These are phyloP conservation scores for Monilinia fructigena DNA, from an alignment of 2,329 filamentous ascomycete species.

Conservation along the genomic window DNA sequence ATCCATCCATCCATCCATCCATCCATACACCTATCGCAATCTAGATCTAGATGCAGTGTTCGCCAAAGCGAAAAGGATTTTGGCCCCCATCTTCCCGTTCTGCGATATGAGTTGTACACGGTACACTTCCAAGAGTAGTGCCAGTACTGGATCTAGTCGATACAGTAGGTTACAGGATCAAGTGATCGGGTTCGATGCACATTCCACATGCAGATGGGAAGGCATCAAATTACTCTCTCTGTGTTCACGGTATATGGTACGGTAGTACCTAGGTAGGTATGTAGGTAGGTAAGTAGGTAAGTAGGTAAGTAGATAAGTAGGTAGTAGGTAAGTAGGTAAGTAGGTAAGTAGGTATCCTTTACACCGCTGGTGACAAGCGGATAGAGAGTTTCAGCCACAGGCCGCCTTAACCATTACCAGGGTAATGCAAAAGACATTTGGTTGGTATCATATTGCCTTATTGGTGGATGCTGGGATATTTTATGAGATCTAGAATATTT, in stretches of 20 bases:
- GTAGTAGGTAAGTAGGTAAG: no score
- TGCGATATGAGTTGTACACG: slow-evolving; percentile 14
- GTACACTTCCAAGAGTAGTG: background rate
- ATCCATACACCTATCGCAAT: background rate
- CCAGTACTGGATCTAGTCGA: background rate
- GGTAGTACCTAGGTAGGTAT: no score
- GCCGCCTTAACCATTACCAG: slow-evolving; percentile 4
- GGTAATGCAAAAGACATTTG: background rate
- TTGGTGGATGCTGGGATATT: background rate
- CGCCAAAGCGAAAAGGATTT: background rate
- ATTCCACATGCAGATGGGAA: background rate
- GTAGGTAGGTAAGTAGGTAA: no score
- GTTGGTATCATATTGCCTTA: no score
- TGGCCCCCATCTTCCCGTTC: slow-evolving; percentile 3
- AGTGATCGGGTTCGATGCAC: background rate
- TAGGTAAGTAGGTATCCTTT: no score
- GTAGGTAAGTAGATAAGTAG: no score
- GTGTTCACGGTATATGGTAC: background rate
- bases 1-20: background rate
- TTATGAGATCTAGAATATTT: no score
- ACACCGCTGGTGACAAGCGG: background rate
- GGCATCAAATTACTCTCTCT: background rate
- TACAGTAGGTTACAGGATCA: background rate
- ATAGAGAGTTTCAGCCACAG: slow-evolving; percentile 13
- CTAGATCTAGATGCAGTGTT: slow-evolving; percentile 11